Evolutionary conservation across 192 early-diverging fungal species (phyloP).

Genomic region (Martensiomyces pterosporus): DNA sequence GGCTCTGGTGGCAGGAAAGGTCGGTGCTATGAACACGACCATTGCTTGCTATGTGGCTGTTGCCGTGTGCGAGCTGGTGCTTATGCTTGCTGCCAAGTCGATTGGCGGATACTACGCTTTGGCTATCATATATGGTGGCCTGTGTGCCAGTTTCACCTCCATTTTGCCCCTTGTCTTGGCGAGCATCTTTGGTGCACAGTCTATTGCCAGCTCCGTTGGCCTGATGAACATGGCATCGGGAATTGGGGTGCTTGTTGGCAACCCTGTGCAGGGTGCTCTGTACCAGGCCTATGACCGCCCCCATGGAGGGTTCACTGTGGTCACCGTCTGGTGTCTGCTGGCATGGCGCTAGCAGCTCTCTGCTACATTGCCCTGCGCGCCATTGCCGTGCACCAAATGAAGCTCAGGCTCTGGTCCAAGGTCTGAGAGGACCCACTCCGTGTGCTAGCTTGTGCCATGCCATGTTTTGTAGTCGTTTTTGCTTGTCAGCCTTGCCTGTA

Average conservation of each 20-base stretch:
- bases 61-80: conserved; percentile 15
- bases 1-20: conserved; percentile 10
- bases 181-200: conserved; percentile 25
- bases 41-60: conserved; percentile 17
- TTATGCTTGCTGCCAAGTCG: conserved; percentile 26
- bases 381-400: too few species aligned
- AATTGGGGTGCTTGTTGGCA: conserved; percentile 33
- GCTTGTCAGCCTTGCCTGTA: too few species aligned
- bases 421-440: too few species aligned
- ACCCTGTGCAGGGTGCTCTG: conserved; percentile 36
- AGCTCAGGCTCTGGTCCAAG: too few species aligned
- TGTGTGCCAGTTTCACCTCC: conserved; percentile 32
- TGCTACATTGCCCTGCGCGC: too few species aligned
- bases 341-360: too few species aligned
- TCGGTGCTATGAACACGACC: conserved; percentile 33
- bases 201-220: conserved; percentile 29
- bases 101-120: conserved; percentile 29
- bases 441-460: too few species aligned
- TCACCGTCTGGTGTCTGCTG: neutral
- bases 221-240: conserved; percentile 36
- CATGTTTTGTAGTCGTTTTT: too few species aligned
- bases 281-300: conserved; percentile 35
- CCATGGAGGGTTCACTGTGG: conserved; percentile 8
- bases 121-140: conserved; percentile 24
- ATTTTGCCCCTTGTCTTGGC: conserved; percentile 26